These are phyloP conservation scores for Erysimum cheiri DNA, from an alignment of 441 rosid species.

Conservation along the genomic window DNA sequence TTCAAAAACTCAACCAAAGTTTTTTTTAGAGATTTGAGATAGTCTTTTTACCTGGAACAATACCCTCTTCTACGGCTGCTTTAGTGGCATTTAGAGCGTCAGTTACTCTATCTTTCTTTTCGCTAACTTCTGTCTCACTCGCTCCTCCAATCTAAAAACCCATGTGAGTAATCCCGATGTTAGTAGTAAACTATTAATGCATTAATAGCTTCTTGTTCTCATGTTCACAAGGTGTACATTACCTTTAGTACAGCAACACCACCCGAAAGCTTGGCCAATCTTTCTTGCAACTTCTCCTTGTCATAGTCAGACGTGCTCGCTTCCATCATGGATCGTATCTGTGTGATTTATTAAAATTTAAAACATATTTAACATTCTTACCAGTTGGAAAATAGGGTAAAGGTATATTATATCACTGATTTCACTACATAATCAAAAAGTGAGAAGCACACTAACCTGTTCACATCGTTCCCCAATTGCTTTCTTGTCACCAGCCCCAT, in stretches of 20 bases:
- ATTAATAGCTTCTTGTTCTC: background rate
- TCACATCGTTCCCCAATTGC: conserved; percentile 66
- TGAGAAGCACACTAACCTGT: conserved; percentile 46
- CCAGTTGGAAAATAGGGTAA: background rate
- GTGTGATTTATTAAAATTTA: conserved; percentile 19
- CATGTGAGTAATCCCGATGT: conserved; percentile 1
- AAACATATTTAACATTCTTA: conserved; percentile 8
- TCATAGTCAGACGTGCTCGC: conserved; percentile 63
- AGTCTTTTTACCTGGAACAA: conserved; percentile 60
- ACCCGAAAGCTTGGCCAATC: conserved; percentile 70
- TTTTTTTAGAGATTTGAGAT: background rate
- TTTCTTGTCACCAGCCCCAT: conserved; percentile 66
- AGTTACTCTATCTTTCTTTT: conserved; percentile 65
- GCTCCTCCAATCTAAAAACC: conserved; percentile 66
- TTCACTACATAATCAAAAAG: background rate
- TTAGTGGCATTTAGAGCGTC: conserved; percentile 73
- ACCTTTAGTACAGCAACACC: conserved; percentile 76
- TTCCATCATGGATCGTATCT: conserved; percentile 60
- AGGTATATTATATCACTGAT: background rate
- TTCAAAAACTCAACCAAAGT: background rate
- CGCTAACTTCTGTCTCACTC: conserved; percentile 68
- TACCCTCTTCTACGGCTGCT: conserved; percentile 76
- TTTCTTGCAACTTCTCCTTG: conserved; percentile 62
- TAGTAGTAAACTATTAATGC: background rate
- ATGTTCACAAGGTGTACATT: conserved; percentile 10